phyloP scores from a whole-genome alignment of 768 basidiomycete species.

The Pleurotus platypus region DNA sequence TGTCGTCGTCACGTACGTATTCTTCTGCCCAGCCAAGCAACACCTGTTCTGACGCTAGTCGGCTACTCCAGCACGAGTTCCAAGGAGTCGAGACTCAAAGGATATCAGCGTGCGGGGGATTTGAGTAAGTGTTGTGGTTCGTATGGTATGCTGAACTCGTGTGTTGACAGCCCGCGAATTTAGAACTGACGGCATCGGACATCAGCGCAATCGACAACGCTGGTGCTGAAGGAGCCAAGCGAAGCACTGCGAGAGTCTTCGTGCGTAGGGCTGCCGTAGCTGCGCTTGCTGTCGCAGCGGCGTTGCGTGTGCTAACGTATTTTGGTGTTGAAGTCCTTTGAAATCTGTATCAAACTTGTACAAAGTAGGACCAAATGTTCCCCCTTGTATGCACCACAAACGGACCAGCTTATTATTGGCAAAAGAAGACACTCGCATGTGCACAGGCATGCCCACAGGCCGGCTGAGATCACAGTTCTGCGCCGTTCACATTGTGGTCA shows the following conservation, averaged over 20 bases:
- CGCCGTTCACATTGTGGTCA: too few relatives aligned
- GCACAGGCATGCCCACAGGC: too few relatives aligned
- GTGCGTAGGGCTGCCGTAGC: conserved; percentile 15
- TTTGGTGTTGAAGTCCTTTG: not conserved
- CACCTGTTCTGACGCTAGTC: too few relatives aligned
- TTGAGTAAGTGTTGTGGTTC: conserved; percentile 35
- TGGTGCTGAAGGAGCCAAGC: conserved; percentile 37
- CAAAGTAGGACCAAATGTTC: too few relatives aligned
- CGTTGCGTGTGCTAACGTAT: conserved; percentile 3
- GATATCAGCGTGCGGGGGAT: conserved; percentile 68
- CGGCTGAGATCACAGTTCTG: too few relatives aligned
- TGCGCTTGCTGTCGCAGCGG: conserved; percentile 17
- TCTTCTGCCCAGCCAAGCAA: too few relatives aligned
- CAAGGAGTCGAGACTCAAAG: conserved; percentile 59
- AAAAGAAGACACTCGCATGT: too few relatives aligned
- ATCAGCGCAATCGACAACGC: conserved; percentile 55
- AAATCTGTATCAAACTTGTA: too few relatives aligned
- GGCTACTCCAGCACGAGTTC: conserved; percentile 49
- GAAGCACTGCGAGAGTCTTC: conserved; percentile 5
- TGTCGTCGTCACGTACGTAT: conserved; percentile 55
- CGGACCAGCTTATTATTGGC: too few relatives aligned
- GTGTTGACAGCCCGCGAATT: not conserved
- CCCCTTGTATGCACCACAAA: too few relatives aligned
- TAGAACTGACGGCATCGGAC: conserved; percentile 50
- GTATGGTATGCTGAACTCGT: too few relatives aligned